phyloP scores from a whole-genome alignment of 805 yeast genomes.

The Nakazawaea ernobii region DNA sequence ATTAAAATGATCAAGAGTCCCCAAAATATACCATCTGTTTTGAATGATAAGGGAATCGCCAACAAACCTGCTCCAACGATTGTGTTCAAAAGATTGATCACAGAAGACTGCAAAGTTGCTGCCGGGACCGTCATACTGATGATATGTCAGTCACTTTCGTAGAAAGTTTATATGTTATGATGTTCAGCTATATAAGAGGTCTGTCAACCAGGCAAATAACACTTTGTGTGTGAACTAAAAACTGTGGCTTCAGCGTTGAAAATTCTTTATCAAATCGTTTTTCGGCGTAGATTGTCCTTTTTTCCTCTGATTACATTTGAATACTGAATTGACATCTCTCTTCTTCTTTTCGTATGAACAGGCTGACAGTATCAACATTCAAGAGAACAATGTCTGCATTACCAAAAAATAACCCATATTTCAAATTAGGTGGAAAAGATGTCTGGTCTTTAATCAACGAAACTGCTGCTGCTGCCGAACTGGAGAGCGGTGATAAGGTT shows the following conservation, averaged over 20 bases:
- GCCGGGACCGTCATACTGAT: neutral
- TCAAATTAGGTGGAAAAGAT: conserved; percentile 72
- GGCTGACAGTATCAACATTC: neutral
- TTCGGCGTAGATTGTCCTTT: neutral
- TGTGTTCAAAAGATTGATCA: conserved; percentile 66
- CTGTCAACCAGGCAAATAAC: too few species aligned
- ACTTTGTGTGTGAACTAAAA: neutral
- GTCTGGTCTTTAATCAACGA: conserved; percentile 95
- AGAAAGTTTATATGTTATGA: neutral
- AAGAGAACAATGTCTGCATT: conserved; percentile 17
- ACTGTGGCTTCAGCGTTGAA: neutral
- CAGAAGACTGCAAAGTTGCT: conserved; percentile 55
- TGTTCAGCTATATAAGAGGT: too few species aligned
- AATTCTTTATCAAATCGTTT: neutral
- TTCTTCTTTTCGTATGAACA: neutral
- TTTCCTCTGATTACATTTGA: too few species aligned
- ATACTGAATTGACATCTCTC: neutral
- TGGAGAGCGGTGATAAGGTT: conserved; percentile 65
- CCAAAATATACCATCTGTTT: conserved; percentile 56
- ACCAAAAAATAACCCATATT: conserved; percentile 58
- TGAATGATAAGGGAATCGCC: conserved; percentile 70
- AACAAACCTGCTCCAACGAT: conserved; percentile 77
- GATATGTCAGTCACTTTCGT: neutral
- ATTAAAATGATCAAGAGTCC: conserved; percentile 51
- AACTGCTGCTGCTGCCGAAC: conserved; percentile 81